Evolutionary conservation across 371 early-diverging fungal genomes (phyloP), one percentile per base, ranked within the genome.

Genomic region (Mucor indicus): DNA sequence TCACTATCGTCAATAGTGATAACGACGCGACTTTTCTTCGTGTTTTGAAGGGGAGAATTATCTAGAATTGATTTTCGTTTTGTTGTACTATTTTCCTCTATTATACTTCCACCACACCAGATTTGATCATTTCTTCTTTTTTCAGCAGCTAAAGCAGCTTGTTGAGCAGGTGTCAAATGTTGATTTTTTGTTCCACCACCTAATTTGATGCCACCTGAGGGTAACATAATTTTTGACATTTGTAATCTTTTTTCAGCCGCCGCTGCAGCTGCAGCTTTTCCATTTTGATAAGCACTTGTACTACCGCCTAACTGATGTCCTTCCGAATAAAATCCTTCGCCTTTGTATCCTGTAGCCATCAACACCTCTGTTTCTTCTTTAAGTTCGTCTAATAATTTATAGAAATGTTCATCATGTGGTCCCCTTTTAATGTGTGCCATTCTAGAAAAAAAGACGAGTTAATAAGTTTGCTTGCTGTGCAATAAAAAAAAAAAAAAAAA

Each of bases 381-480:
- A 17, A 87, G 59, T 35, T 72, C 67, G 33, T 80, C 80, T 9
- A 87, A 45, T 32, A 75, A 4, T 36, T 61, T 66, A 62, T 85
- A 85, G 44, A 87, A 87, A 39, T 66, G 32, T 11, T 64, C 78
- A 53, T 87, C 81, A 62, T 87, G 87, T 3, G 87, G 83, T 6
- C 79, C 79, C 50, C 68, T 62, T 16, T 82, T 77, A 22, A 70
- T 85, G 56, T 83, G 83, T 7, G 73, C 73, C 21, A 85, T 61
- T 55, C 80, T 79, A 29, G 35, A 33, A 13, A 9, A 11, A 33
- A n/a, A 33, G 35, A 9, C 4, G 15, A 15, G 35, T 33, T 4
- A 33, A 15, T 15, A n/a, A 33, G 4, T 4, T 33, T 9, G 40
- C n/a, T n/a, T n/a, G n/a, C n/a, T n/a, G n/a, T n/a, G n/a, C n/a